Evolutionary conservation across 371 early-diverging fungal genomes (phyloP).

Genomic region (Mucor indicus): DNA sequence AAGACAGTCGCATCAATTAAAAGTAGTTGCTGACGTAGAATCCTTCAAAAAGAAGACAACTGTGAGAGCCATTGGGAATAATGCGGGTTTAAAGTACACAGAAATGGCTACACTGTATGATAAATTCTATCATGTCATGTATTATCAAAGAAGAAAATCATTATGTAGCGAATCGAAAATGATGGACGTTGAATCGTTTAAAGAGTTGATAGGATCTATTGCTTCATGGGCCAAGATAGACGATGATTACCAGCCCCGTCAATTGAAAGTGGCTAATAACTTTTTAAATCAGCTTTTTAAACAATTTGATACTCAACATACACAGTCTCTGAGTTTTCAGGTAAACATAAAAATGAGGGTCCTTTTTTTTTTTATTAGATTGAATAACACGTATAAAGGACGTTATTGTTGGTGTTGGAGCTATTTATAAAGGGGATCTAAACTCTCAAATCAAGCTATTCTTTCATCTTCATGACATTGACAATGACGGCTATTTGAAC

Average conservation of each 20-base stretch:
- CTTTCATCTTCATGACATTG: constrained; percentile 80
- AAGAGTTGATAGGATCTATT: constrained; percentile 55
- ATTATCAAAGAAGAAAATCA: no score
- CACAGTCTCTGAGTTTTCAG: constrained; percentile 63
- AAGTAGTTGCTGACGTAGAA: no score
- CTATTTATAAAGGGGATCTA: constrained; percentile 77
- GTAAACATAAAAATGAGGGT: no score
- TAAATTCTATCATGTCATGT: no score
- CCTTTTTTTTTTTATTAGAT: no score
- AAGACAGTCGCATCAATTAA: no score
- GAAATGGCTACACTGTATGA: no score
- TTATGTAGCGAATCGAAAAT: constrained; percentile 9
- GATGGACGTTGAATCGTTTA: constrained; percentile 69
- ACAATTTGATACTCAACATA: constrained; percentile 51
- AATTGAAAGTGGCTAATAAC: constrained; percentile 40
- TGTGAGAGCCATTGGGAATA: no score
- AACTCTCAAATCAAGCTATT: constrained; percentile 80
- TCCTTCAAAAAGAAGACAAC: no score
- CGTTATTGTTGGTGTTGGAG: constrained; percentile 72
- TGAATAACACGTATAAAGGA: no score
- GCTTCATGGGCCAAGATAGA: constrained; percentile 54
- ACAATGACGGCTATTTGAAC: constrained; percentile 68
- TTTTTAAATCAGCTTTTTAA: constrained; percentile 56
- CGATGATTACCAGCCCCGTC: constrained; percentile 26
- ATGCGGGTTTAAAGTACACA: no score